These are phyloP conservation scores for Capsicum pubescens DNA, from an alignment of 257 asterid genomes.

Conservation along the genomic window DNA sequence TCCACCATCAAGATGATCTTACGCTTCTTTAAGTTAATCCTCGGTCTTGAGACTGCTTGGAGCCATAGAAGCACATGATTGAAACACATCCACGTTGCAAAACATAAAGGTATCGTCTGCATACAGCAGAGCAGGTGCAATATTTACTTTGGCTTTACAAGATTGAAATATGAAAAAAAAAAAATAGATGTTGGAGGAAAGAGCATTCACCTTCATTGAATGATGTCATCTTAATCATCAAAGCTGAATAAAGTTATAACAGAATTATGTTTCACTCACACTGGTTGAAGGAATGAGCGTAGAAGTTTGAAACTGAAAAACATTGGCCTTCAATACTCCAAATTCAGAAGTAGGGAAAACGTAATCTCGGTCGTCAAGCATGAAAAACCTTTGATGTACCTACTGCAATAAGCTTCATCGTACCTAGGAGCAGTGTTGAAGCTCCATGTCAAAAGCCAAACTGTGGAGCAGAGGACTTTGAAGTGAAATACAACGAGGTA, in stretches of 20 bases:
- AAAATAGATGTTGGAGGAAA: neutral
- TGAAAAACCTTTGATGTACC: neutral
- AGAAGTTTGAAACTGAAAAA: neutral
- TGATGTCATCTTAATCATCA: conserved; percentile 3
- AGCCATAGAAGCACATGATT: no score
- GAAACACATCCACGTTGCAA: neutral
- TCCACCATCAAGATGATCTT: neutral
- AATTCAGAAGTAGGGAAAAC: neutral
- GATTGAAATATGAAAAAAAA: neutral
- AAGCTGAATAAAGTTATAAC: neutral
- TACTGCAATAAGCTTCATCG: no score
- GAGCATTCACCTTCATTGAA: neutral
- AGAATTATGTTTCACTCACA: neutral
- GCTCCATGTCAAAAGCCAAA: neutral
- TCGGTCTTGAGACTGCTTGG: no score
- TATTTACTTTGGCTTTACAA: neutral
- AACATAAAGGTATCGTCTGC: neutral
- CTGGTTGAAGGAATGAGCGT: neutral
- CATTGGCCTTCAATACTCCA: neutral
- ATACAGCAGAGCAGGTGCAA: neutral
- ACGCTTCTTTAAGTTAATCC: neutral
- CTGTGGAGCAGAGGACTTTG: neutral
- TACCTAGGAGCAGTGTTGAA: no score
- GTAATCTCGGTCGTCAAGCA: neutral
- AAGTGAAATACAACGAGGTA: no score